Evolutionary conservation across 345 rosid species (phyloP), one percentile per base, ranked within the genome.

Genomic region (Draba incana): DNA sequence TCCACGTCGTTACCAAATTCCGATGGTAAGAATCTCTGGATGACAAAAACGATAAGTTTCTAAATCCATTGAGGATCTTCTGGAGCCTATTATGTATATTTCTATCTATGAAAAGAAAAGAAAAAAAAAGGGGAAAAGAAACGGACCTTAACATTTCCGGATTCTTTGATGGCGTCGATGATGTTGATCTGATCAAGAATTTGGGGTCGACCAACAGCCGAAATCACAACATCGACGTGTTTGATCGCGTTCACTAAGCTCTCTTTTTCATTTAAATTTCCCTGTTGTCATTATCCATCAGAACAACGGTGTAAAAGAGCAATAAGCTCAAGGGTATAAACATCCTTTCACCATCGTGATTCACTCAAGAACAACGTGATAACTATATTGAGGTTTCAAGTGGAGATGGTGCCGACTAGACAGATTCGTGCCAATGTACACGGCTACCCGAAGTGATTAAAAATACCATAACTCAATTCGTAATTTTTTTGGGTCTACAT

Each of bases 181-280:
- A 92, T 85, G 78, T 85, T 92, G 45, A 59, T 78, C 66, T 92
- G 98, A 74, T 88, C 92, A 1, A 75, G 78, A 3, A 88, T 12
- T 57, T 77, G 86, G 56, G 56, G 41, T 3, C 20, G 31, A 13
- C 88, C 88, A 3, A 88, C 82, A 1, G 93, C 72, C 0, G 93
- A 88, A 24, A 92, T 90, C 81, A 92, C 97, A 51, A 90, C 86
- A 75, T 92, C 98, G 13, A 81, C 93, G 10, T 75, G 87, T 72
- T 84, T 84, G 10, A 86, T 78, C 4, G 90, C 96, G 59, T 82
- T 83, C 45, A 92, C 84, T 71, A 90, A 72, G 62, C 88, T 86
- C 53, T 81, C 92, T 28, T 82, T 86, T 31, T 88, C 84, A 43
- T 62, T 28, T 33, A 90, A 44, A 72, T 38, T 11, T 52, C 79